Evolutionary conservation across 305 asterid genomes (phyloP), one percentile per base, ranked within the genome.

Genomic region (Stenogyne calaminthoides): DNA sequence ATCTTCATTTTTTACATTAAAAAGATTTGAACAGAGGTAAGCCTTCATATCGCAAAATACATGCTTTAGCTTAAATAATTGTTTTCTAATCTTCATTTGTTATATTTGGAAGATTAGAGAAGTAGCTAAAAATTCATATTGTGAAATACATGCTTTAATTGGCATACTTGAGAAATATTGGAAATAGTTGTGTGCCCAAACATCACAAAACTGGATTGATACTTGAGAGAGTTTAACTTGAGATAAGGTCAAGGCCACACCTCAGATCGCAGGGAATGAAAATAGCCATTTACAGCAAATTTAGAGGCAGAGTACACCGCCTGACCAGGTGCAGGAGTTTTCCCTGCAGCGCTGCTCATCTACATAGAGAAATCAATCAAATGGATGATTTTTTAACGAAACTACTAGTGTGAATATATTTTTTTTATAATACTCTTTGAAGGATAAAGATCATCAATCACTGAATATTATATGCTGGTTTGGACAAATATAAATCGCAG

Each of bases 301-400:
- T 94, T 94, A 72, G 99, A 86, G 75, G 93, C 97, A 29, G 97
- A 90, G 83, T 94, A 94, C 64, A 87, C 91, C 40, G 97, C 97
- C 79, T 94, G 99, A 60, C 99, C 97, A 32, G 97, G 97, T 27
- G 97, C 93, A 74, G 97, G 99, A 66, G 88, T 63, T 84, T 91
- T 94, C 70, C 97, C 97, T 29, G 99, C 97, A 73, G 99, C 99
- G 85, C 99, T 91, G 85, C 99, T 94, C 99, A 94, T 94, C 97
- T 94, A 82, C 80, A 78, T 56, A 70, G 69, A 64, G 42, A 56
- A 78, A 59, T 65, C 59, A 60, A 57, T 55, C 73, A 76, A 77
- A 70, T 37, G 57, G 46, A 69, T 60, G 9, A 20, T 39, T 62
- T 55, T 16, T 62, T 42, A 75, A 19, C 27, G 44, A 44, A 62